These are phyloP conservation scores for Megacollybia marginata DNA, from an alignment of 768 basidiomycete genomes.

Conservation along the genomic window DNA sequence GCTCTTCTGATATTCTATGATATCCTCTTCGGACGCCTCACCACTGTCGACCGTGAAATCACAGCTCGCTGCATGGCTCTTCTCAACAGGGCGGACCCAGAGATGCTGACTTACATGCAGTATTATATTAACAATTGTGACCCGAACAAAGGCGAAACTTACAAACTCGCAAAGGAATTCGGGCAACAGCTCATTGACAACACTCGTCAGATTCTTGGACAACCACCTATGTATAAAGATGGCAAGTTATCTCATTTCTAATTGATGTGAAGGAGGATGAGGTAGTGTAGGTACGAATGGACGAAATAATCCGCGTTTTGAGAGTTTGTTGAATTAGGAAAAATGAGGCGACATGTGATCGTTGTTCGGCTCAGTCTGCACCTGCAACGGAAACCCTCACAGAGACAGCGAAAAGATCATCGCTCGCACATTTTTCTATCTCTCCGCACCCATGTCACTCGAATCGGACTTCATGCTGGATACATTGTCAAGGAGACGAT, in stretches of 20 bases:
- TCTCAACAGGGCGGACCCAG: no score
- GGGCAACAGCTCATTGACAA: no score
- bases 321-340: slow-evolving; percentile 99
- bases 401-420: slow-evolving; percentile 96
- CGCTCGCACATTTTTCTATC: slow-evolving; percentile 91
- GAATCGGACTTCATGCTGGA: slow-evolving; percentile 87
- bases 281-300: slow-evolving; percentile 92
- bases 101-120: no score
- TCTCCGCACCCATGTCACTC: slow-evolving; percentile 96
- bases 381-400: slow-evolving; percentile 90
- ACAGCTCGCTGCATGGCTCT: no score
- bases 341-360: slow-evolving; percentile 98
- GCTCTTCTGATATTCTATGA: no score
- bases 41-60: no score
- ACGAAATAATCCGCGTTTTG: slow-evolving; percentile 96
- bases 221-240: no score
- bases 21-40: no score
- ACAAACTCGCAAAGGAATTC: no score
- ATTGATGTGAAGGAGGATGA: no score
- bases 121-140: no score
- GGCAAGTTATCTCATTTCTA: slow-evolving; percentile 77
- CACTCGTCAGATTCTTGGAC: slow-evolving; percentile 87
- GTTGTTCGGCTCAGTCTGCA: slow-evolving; percentile 94
- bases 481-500: slow-evolving; percentile 83
- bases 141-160: no score